Percentiles rank a stretch among this genome's conserved stretches.
Evolutionary conservation across 306 rosid genomes (phyloP).

Genomic region (Prunus padus): DNA sequence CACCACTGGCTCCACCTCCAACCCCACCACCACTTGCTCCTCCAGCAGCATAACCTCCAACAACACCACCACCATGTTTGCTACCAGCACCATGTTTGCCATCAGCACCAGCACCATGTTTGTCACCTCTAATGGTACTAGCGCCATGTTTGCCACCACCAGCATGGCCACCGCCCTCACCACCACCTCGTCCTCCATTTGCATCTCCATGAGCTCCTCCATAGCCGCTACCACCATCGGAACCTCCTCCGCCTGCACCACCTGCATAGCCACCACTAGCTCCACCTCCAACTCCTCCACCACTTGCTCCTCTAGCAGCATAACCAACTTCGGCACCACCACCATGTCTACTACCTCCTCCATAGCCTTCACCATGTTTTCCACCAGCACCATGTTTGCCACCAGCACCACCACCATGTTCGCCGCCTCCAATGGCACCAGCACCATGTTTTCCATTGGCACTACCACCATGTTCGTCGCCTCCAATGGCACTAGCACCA

Average conservation of each 20-base stretch:
- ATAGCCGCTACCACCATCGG: slow-evolving; percentile 32
- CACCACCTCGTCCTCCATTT: slow-evolving; percentile 40
- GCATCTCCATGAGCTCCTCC: slow-evolving; percentile 50
- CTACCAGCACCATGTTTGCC: slow-evolving; percentile 21
- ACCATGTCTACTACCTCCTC: too few relatives aligned
- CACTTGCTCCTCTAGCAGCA: slow-evolving; percentile 32
- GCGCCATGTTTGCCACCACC: too few relatives aligned
- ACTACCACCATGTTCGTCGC: too few relatives aligned
- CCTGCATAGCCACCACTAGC: slow-evolving; percentile 15
- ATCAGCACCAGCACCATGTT: slow-evolving; percentile 20
- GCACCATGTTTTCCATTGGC: too few relatives aligned
- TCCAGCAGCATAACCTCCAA: slow-evolving; percentile 25
- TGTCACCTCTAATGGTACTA: too few relatives aligned
- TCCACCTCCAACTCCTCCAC: slow-evolving; percentile 29
- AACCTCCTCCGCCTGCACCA: slow-evolving; percentile 21
- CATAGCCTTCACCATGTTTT: too few relatives aligned
- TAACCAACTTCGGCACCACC: slow-evolving; percentile 49
- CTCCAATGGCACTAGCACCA: too few relatives aligned
- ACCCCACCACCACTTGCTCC: slow-evolving; percentile 41
- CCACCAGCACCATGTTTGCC: too few relatives aligned
- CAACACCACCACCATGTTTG: background rate
- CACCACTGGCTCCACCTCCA: slow-evolving; percentile 17
- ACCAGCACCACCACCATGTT: too few relatives aligned
- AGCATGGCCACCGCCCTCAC: slow-evolving; percentile 41
- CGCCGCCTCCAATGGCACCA: too few relatives aligned